Conservation (phyloP, 495 filamentous ascomycete genomes). For the Neurospora sp. region DNA sequence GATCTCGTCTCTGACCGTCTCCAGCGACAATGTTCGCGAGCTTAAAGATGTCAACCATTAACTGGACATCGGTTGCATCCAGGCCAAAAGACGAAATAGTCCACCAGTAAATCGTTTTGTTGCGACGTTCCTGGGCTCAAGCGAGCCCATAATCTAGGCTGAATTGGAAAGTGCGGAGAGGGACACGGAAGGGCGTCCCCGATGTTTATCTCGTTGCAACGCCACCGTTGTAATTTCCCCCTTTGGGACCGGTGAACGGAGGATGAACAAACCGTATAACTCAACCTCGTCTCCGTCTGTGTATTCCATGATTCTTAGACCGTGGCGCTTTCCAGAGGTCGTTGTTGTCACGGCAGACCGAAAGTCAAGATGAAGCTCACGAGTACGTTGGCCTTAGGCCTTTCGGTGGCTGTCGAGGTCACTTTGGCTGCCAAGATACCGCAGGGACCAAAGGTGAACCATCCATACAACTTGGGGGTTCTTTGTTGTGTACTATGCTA, state of each 20-base stretch:
- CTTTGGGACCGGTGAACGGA: not conserved
- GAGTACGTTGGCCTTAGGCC: not conserved
- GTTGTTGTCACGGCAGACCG: not conserved
- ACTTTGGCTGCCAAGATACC: not conserved
- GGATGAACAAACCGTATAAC: not conserved
- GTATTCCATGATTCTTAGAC: not conserved
- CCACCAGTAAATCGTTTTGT: not conserved
- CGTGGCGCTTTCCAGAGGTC: not conserved
- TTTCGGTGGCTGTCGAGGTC: not conserved
- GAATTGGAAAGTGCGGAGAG: not conserved
- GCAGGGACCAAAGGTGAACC: not conserved
- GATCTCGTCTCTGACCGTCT: not conserved
- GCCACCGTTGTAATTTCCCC: not conserved
- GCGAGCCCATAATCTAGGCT: not conserved
- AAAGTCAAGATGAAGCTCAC: not conserved
- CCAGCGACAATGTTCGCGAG: not conserved
- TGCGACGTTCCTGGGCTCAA: not conserved
- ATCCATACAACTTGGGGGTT: no score
- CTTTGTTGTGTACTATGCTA: not conserved
- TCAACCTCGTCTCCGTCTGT: not conserved
- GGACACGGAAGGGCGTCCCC: not conserved
- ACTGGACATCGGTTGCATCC: not conserved
- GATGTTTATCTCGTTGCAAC: not conserved
- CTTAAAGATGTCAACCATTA: not conserved
- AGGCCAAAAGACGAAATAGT: not conserved